These are phyloP conservation scores for Pyrenopolyporus hunteri DNA, from an alignment of 495 filamentous ascomycete genomes.

Conservation along the genomic window DNA sequence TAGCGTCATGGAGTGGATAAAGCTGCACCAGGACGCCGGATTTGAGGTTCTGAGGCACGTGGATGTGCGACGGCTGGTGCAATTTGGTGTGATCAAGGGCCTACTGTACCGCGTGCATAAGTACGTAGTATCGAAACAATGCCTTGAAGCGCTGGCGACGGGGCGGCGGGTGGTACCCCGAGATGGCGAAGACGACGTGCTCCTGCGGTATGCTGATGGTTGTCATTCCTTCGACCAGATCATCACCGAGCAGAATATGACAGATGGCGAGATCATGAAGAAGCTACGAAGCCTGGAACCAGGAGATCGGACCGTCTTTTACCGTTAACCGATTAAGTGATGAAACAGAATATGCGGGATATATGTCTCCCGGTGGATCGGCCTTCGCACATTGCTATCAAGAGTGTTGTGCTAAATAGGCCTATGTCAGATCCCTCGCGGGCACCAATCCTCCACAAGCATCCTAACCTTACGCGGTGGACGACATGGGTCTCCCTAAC, in stretches of 20 bases:
- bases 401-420: too few relatives aligned
- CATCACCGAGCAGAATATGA: slow-evolving; percentile 74
- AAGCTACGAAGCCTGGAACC: slow-evolving; percentile 51
- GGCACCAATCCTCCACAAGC: too few relatives aligned
- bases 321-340: slow-evolving; percentile 42
- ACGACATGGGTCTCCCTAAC: too few relatives aligned
- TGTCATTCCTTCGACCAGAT: slow-evolving; percentile 89
- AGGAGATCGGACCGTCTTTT: slow-evolving; percentile 58
- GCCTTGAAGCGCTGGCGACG: slow-evolving; percentile 51
- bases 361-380: background rate
- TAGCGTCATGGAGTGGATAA: slow-evolving; percentile 81
- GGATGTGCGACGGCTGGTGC: slow-evolving; percentile 88
- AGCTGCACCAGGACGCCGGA: slow-evolving; percentile 65
- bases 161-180: slow-evolving; percentile 44
- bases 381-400: too few relatives aligned
- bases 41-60: slow-evolving; percentile 68
- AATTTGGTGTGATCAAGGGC: slow-evolving; percentile 94
- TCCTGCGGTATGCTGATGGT: slow-evolving; percentile 78
- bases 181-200: slow-evolving; percentile 28
- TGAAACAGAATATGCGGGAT: background rate
- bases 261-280: slow-evolving; percentile 62
- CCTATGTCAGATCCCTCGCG: too few relatives aligned
- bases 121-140: slow-evolving; percentile 73
- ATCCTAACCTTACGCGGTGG: too few relatives aligned
- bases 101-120: slow-evolving; percentile 94